phyloP scores from a whole-genome alignment of 768 basidiomycete genomes.

The Auricularia sp. region DNA sequence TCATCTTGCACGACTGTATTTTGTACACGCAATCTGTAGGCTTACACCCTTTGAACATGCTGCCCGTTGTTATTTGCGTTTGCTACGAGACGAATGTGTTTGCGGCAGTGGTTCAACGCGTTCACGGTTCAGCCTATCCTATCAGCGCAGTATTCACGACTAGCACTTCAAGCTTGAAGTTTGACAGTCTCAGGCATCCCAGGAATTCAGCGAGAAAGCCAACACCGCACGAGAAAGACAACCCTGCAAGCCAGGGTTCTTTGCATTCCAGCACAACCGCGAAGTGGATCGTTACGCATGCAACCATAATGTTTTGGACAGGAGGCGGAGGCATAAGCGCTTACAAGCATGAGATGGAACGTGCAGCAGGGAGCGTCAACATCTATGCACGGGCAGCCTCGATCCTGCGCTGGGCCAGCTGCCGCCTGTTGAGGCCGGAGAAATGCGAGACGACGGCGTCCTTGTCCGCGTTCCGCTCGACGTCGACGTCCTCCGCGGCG shows the following conservation, averaged over 20 bases:
- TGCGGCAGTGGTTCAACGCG: no score
- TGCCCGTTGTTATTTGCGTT: no score
- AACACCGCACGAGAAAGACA: no score
- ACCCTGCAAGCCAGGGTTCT: no score
- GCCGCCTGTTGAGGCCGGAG: constrained; percentile 70
- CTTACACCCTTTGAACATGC: background rate
- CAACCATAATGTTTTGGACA: background rate
- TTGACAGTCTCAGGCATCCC: no score
- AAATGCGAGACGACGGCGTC: constrained; percentile 40
- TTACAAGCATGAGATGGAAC: background rate
- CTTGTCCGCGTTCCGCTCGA: constrained; percentile 89
- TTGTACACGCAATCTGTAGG: constrained; percentile 2
- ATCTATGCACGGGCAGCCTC: constrained; percentile 54
- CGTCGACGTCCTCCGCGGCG: constrained; percentile 63
- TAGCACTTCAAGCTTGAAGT: no score
- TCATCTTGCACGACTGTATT: constrained; percentile 3
- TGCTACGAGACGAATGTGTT: no score
- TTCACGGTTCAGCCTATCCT: no score
- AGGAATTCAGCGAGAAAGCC: no score
- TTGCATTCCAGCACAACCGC: no score
- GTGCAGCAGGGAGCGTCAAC: background rate
- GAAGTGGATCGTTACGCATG: background rate
- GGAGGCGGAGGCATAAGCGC: background rate
- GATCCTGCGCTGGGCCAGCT: constrained; percentile 79
- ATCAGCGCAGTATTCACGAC: no score